These are phyloP conservation scores for Spergularia marina DNA, from an alignment of 148 eudicot genomes.

Conservation along the genomic window DNA sequence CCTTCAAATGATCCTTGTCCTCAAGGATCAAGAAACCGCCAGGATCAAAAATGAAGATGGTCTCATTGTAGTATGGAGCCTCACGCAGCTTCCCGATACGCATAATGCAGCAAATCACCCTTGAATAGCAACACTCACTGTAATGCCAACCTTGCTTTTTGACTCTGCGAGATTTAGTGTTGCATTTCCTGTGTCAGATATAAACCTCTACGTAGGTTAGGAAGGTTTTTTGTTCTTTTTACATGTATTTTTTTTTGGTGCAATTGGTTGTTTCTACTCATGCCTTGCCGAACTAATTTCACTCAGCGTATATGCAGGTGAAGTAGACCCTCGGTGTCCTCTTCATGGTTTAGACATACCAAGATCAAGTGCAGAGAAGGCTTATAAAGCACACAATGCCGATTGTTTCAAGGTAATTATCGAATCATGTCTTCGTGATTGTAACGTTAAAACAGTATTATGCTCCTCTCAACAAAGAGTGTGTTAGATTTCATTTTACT, in stretches of 20 bases:
- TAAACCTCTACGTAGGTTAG: not conserved
- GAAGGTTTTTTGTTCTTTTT: not conserved
- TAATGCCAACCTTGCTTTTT: no score
- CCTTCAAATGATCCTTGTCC: no score
- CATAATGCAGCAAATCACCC: no score
- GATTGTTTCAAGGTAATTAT: constrained; percentile 62
- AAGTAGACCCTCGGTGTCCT: constrained; percentile 84
- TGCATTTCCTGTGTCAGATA: not conserved
- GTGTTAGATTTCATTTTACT: not conserved
- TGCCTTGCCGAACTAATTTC: not conserved
- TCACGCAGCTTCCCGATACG: no score
- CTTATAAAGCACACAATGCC: constrained; percentile 47
- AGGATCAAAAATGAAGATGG: no score
- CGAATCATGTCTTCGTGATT: not conserved
- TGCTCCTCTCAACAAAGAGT: not conserved
- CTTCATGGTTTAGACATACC: constrained; percentile 63
- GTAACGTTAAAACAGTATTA: not conserved
- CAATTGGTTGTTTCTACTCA: not conserved
- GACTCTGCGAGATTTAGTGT: not conserved
- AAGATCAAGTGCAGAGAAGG: constrained; percentile 37
- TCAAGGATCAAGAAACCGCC: no score
- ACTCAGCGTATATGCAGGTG: constrained; percentile 43
- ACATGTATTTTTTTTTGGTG: no score
- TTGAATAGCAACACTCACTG: no score
- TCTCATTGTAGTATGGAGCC: no score